Base-by-base conservation (phyloP, 176 grass and related monocot species). In the Oryza officinalis region DNA sequence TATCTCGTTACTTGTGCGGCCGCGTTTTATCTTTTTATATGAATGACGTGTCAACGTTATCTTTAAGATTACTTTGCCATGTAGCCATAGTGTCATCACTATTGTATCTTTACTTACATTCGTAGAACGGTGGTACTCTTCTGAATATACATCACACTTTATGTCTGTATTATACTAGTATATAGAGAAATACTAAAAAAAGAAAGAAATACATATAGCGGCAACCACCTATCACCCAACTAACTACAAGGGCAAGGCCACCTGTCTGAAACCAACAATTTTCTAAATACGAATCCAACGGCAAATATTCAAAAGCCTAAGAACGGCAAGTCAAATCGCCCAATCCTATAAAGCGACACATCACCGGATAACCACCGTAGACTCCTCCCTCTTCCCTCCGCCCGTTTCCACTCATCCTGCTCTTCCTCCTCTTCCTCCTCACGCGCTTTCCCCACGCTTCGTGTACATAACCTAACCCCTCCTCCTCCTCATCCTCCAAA, bases 341-440 rank as follows among this genome's bases (percentile, higher is more conserved):
- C 82, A 78, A 78, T 82, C 88, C 83, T 90, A 86, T 65, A 76
- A 65, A 77, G 83, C 79, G 67, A 78, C 83, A 67, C 79, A 26
- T 67, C 79, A 86, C 73, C 15, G 45, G 83, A 82, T 86, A 86
- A 77, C 83, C 22, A 86, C 88, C 79, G 74, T 67, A 78, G 88
- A 86, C 83, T 78, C 59, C 4, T 27, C 77, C 18, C 6, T 10
- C 26, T 6, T 14, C 27, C 18, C 13, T 13, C 2, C 57, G 22
- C 57, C 57, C 57, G 7, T 61, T 61, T 61, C 57, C 57, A 25
- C 57, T 25, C 57, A 11, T 61, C 57, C 20, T 54, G 2, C 33
- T 13, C 41, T 13, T 22, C 32, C 12, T 6, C 6, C 10, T 12
- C 10, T 10, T 12, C n/a, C 14, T 18, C 1, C 26, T 37, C 17